These are phyloP conservation scores for Zoysia matrella DNA, from an alignment of 202 grass and related monocot genomes.

Conservation along the genomic window DNA sequence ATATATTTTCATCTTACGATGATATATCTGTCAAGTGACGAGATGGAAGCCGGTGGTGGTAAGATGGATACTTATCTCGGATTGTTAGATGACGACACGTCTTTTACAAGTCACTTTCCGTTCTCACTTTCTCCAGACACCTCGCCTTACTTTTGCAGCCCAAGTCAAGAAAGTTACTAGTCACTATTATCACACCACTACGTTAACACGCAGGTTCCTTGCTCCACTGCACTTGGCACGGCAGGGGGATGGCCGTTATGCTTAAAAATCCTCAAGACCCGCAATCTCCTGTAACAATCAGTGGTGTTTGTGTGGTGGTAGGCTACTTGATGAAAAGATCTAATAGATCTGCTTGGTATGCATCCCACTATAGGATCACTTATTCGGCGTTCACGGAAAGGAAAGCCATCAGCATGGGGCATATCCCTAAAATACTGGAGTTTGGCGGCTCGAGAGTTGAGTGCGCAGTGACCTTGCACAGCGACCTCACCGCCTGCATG, in stretches of 20 bases:
- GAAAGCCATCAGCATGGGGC: background rate
- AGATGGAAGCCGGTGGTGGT: too few relatives aligned
- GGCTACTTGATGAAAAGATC: background rate
- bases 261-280: background rate
- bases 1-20: too few relatives aligned
- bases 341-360: background rate
- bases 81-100: too few relatives aligned
- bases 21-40: too few relatives aligned
- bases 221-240: background rate
- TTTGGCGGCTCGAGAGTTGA: background rate
- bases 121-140: background rate
- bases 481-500: too few relatives aligned
- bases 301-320: background rate
- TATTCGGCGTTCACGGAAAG: background rate
- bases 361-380: background rate
- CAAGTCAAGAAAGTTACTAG: slow-evolving; percentile 24
- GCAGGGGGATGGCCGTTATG: background rate
- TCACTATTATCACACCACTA: too few relatives aligned
- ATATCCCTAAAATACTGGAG: background rate
- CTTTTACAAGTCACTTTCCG: background rate
- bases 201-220: background rate
- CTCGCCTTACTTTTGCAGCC: background rate
- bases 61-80: too few relatives aligned
- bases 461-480: too few relatives aligned
- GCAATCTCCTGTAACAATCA: background rate